Percentiles rank a stretch among this genome's conserved stretches.
Conservation (phyloP, 1,284 basidiomycete species). For the Mycosarcoma mackinlayi region DNA sequence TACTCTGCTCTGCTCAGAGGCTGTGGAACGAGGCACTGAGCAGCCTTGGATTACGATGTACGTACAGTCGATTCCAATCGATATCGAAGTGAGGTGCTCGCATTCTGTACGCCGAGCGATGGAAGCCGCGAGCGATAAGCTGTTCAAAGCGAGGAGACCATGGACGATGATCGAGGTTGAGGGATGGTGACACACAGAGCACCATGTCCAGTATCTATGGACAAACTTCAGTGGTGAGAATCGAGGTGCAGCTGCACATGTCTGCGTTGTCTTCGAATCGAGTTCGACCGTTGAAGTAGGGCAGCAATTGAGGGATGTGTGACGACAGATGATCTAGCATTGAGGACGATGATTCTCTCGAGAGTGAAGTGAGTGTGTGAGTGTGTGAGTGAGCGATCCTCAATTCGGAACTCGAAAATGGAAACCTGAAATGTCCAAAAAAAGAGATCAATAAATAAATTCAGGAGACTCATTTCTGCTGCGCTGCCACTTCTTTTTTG, state of each 20-base stretch:
- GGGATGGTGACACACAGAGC: constrained; percentile 1
- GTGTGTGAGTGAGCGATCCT: no score
- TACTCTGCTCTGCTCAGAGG: not conserved
- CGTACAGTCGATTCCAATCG: not conserved
- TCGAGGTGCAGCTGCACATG: not conserved
- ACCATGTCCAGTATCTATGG: constrained; percentile 4
- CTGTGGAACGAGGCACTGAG: not conserved
- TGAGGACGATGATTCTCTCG: no score
- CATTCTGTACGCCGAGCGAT: not conserved
- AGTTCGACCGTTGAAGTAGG: not conserved
- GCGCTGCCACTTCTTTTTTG: no score
- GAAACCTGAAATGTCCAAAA: no score
- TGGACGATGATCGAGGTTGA: not conserved
- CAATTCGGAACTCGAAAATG: no score
- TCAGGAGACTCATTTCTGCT: no score
- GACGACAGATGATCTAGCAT: no score
- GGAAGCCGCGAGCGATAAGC: not conserved
- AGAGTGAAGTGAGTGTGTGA: no score
- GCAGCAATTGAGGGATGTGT: not conserved
- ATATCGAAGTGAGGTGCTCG: not conserved
- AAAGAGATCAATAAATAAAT: no score
- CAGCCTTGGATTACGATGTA: not conserved
- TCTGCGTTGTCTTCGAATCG: constrained; percentile 6
- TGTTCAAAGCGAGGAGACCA: not conserved
- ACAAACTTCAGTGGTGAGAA: not conserved